Evolutionary conservation across 148 eudicot genomes (phyloP).

Genomic region (Arctostaphylos glauca): DNA sequence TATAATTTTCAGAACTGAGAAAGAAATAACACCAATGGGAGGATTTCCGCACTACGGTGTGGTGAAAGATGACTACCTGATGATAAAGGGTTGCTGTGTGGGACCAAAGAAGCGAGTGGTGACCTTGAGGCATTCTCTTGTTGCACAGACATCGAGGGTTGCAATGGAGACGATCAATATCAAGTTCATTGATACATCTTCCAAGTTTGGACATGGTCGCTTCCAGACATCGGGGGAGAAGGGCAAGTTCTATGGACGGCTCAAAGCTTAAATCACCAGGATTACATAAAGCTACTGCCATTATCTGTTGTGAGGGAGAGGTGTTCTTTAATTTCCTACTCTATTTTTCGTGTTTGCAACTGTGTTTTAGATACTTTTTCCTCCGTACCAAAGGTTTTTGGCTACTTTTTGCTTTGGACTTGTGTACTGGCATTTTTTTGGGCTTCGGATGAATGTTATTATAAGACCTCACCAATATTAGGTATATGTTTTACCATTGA

Average conservation of each 20-base stretch:
- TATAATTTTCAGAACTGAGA: conserved; percentile 35
- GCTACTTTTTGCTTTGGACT: neutral
- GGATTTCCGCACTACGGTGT: conserved; percentile 49
- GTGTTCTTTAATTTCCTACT: neutral
- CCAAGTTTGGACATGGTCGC: conserved; percentile 50
- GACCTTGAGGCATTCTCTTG: conserved; percentile 43
- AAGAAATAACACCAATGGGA: conserved; percentile 50
- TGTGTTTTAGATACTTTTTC: neutral
- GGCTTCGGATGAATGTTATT: neutral
- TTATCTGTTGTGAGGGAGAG: neutral
- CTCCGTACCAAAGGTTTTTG: neutral
- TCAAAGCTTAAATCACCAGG: conserved; percentile 23
- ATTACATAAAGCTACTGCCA: neutral
- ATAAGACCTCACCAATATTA: neutral
- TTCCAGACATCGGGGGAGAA: conserved; percentile 45
- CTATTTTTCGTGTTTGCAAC: neutral
- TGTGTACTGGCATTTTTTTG: neutral
- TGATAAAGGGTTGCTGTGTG: conserved; percentile 54
- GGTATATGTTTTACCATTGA: neutral
- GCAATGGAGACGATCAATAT: conserved; percentile 42
- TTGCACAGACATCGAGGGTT: conserved; percentile 40
- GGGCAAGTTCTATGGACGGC: conserved; percentile 36
- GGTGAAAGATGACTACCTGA: conserved; percentile 41
- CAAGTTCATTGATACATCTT: conserved; percentile 44
- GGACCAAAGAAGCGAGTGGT: conserved; percentile 50